Evolutionary conservation across 331 rosid genomes (phyloP), one percentile per base, ranked within the genome.

Genomic region (Arachis monticola): DNA sequence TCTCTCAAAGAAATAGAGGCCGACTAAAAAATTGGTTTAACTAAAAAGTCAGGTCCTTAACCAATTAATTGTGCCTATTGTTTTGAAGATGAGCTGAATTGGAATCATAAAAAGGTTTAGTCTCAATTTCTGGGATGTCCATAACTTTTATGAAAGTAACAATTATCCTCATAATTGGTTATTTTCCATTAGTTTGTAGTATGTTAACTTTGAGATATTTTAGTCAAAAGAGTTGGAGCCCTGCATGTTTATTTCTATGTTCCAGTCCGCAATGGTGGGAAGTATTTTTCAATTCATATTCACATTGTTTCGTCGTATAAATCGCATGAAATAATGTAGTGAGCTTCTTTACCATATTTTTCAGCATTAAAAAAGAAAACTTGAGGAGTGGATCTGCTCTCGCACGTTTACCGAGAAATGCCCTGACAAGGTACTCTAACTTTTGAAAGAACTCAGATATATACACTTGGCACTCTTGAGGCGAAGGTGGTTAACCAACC

Each of bases 31-130:
- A 55, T 55, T 73, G 86, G n/a, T n/a, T 62, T 62, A n/a, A 76
- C 70, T 76, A 87, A 89, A 67, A 94, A 92, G 76, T 88, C 90
- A 10, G 97, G 96, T 50, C 77, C 93, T 9, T 85, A 90, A 78
- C 93, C 97, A 64, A 83, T n/a, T 94, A 81, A 84, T 90, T 53
- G 87, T 92, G 72, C 97, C 99, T 60, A 70, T 92, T 77, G 97
- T 92, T 83, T 80, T 92, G 82, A 92, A 92, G 80, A 92, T 94
- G 99, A n/a, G 88, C 97, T 74, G 97, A 92, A 79, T 94, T 92
- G 85, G 97, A n/a, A 94, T 84, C 99, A 94, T 73, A n/a, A n/a
- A n/a, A 88, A 90, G 99, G 99, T 94, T 48, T 79, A n/a, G 68
- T 62, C 7, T 63, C 40, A n/a, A 48, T 70, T n/a, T n/a, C n/a